Conservation (phyloP, 1,139 yeast genomes). For the Blastobotrys elegans region DNA sequence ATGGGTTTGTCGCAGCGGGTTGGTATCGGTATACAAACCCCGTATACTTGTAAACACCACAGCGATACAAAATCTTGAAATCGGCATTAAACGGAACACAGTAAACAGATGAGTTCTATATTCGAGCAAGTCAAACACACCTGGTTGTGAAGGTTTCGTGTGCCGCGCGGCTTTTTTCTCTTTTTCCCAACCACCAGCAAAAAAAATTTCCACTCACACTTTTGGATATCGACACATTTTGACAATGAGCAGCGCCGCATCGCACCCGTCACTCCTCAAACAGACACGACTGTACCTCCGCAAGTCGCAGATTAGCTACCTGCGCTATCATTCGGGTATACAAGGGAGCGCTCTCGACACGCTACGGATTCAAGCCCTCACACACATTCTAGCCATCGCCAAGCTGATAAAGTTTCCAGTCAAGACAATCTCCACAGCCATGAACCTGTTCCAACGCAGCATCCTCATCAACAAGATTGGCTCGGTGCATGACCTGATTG, state of each 20-base stretch:
- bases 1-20: too few relatives aligned
- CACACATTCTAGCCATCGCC: conserved; percentile 23
- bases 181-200: not conserved
- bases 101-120: too few relatives aligned
- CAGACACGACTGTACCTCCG: conserved; percentile 24
- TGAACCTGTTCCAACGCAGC: conserved; percentile 29
- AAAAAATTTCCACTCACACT: too few relatives aligned
- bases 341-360: conserved; percentile 19
- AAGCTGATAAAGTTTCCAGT: conserved; percentile 28
- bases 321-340: conserved; percentile 19
- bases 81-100: too few relatives aligned
- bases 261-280: conserved; percentile 23
- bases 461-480: conserved; percentile 21
- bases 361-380: conserved; percentile 22
- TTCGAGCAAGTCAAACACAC: too few relatives aligned
- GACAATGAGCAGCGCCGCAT: too few relatives aligned
- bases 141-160: too few relatives aligned
- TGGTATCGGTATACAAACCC: too few relatives aligned
- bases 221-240: not conserved
- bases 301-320: conserved; percentile 21
- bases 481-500: conserved; percentile 47
- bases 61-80: too few relatives aligned
- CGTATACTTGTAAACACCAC: too few relatives aligned
- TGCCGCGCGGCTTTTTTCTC: not conserved
- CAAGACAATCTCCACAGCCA: conserved; percentile 32